Conservation (phyloP, 805 yeast genomes). For the Ogataea chonburiensis region DNA sequence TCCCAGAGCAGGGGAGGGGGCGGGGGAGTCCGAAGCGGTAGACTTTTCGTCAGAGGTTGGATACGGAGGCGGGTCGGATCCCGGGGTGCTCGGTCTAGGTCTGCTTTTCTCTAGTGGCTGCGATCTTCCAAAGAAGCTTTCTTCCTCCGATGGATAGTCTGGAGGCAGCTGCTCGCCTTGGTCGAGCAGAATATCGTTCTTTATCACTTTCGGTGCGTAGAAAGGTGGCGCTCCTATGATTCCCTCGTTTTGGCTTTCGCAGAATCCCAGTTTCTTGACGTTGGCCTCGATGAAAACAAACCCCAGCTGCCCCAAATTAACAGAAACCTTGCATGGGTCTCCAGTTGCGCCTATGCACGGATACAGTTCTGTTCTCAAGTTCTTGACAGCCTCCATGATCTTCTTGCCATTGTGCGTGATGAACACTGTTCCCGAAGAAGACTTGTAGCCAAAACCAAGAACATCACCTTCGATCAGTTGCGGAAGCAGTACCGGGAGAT, state of each 20-base stretch:
- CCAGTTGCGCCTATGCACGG: constrained; percentile 55
- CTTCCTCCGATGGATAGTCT: constrained; percentile 59
- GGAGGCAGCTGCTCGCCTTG: constrained; percentile 77
- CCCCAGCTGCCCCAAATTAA: constrained; percentile 85
- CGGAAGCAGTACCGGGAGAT: constrained; percentile 46
- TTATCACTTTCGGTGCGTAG: constrained; percentile 30
- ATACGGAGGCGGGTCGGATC: constrained; percentile 32
- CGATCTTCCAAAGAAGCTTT: constrained; percentile 57
- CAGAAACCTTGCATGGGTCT: constrained; percentile 48
- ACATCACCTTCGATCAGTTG: constrained; percentile 52
- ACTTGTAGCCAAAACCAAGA: constrained; percentile 53
- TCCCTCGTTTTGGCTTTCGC: constrained; percentile 46
- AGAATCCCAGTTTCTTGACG: constrained; percentile 56
- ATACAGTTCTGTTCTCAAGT: constrained; percentile 47
- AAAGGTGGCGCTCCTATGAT: constrained; percentile 40
- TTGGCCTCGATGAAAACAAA: constrained; percentile 89
- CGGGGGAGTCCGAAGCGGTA: constrained; percentile 1
- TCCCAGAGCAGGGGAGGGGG: constrained; percentile 12
- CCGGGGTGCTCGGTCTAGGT: constrained; percentile 19
- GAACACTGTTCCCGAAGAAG: constrained; percentile 48
- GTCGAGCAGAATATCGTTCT: constrained; percentile 55
- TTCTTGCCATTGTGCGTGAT: constrained; percentile 57
- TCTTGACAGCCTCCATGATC: constrained; percentile 48
- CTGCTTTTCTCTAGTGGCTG: constrained; percentile 16
- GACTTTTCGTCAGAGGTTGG: constrained; percentile 10